These are phyloP conservation scores for Fraxinus baroniana DNA, from an alignment of 305 asterid species.

Conservation along the genomic window DNA sequence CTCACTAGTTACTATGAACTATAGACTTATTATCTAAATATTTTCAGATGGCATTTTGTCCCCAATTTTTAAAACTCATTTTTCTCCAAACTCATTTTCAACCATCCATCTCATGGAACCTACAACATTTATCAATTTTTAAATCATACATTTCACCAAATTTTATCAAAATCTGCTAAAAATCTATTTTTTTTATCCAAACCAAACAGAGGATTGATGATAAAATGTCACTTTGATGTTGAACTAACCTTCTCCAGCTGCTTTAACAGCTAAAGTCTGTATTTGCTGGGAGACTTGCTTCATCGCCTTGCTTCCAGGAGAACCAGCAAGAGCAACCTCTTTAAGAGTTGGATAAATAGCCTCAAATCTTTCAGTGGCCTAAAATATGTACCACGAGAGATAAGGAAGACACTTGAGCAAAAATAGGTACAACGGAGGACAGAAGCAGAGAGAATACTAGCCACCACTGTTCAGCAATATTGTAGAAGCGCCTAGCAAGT, in stretches of 20 bases:
- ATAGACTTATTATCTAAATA: not conserved
- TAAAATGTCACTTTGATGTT: not conserved
- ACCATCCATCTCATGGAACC: not conserved
- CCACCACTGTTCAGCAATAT: not conserved
- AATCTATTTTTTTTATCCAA: not conserved
- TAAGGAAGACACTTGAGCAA: not conserved
- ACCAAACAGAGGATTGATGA: not conserved
- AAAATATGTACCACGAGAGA: conserved; percentile 11
- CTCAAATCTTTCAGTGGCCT: conserved; percentile 90
- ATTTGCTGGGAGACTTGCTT: conserved; percentile 76
- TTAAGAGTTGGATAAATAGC: conserved; percentile 69
- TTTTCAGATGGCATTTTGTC: not conserved
- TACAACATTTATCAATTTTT: not conserved
- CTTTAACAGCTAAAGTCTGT: conserved; percentile 46
- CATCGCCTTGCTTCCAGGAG: conserved; percentile 90
- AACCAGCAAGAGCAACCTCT: conserved; percentile 86
- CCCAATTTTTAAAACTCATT: not conserved
- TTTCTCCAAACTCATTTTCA: not conserved
- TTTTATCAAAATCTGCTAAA: not conserved
- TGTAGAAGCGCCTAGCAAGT: not conserved
- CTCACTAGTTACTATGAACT: not conserved
- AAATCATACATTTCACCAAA: not conserved
- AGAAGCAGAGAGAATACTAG: conserved; percentile 4
- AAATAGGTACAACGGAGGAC: not conserved
- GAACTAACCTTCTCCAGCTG: conserved; percentile 69